Base-by-base conservation (phyloP, 140 eudicot species). In the Stevia rebaudiana region DNA sequence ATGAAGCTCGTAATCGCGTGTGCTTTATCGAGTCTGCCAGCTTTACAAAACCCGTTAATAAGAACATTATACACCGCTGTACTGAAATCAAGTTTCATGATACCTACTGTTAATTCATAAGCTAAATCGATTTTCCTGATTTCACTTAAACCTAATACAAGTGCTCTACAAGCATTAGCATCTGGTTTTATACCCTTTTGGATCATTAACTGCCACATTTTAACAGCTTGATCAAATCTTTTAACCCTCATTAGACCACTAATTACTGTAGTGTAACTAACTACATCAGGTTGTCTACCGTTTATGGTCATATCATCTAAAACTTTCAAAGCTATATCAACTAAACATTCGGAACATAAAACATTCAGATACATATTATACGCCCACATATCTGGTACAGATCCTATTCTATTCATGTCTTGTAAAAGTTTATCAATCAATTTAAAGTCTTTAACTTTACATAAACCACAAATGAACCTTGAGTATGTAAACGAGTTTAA, bases 81-180 rank as follows among this genome's bases (percentile, higher is more conserved):
- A 44, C 74, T 74, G 55, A 94, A 81, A 49, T 74, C 77, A 25
- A 75, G 68, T 74, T 83, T 94, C 82, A 94, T 77, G 5, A 70
- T 61, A 62, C 83, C 95, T 56, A 88, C 77, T 0, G 89, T 88
- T 40, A 94, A 80, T 65, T 94, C 99, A 76, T 94, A 94, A 35
- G 97, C 99, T 69, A 88, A 81, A 79, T 94, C 97, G 70, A 86
- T 95, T 65, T 88, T 88, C 63, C 95, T 88, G 50, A 48, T 63
- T 22, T 61, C 60, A 63, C 97, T 85, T 60, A 94, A 78, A 41
- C 99, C 97, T 25, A 94, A 74, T 30, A 88, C 94, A 81, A 88
- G 84, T 7, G 94, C 83, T 67, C 85, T 78, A 68, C 95, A 94
- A 15, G 99, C 97, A 63, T 86, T 82, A 64, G 67, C 74, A 70